Evolutionary conservation across 225 moss, liverwort and hornwort genomes (phyloP), one percentile per base, ranked within the genome.

Genomic region (Lunularia cruciata): DNA sequence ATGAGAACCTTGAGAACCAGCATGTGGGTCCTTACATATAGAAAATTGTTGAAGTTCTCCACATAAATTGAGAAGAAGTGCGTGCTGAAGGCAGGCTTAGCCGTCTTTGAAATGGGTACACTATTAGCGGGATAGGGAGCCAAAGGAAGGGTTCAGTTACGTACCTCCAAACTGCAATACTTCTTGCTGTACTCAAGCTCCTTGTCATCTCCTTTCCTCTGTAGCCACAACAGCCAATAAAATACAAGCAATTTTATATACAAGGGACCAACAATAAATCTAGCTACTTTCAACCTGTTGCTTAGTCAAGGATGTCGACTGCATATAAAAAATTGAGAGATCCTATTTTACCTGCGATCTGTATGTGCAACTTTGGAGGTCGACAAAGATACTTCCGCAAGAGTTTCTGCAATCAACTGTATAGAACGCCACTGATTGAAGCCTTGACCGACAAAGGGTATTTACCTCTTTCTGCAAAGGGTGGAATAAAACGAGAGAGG

Each of bases 381-480:
- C 98, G 72, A 98, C 93, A 72, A 98, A 98, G 26, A 93, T 73
- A 76, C 83, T 84, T 55, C 89, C 98, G 58, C 79, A 88, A 62
- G 78, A 81, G 74, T 81, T 79, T 79, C 93, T 88, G 70, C 87
- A 88, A 78, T 93, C 88, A 65, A 91, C 93, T 58, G 89, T 57
- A 78, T 93, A 98, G 73, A 98, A 92, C 13, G 91, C 79, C 65
- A 93, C 86, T 75, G 81, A 91, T 69, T 93, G 87, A 42, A 85
- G 76, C 83, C 89, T 89, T 73, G 89, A 91, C 67, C 91, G 86
- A 79, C 98, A 98, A 30, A 89, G 72, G 47, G 83, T 81, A 78
- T 89, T 92, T 78, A 98, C 81, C 53, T 83, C 87, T 63, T 79
- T 98, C 98, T 98, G 91, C 72, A 65, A 43, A 63, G 31, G 47